Evolutionary conservation across 1,284 basidiomycete genomes (phyloP).

Genomic region (Tylopilus sp.): DNA sequence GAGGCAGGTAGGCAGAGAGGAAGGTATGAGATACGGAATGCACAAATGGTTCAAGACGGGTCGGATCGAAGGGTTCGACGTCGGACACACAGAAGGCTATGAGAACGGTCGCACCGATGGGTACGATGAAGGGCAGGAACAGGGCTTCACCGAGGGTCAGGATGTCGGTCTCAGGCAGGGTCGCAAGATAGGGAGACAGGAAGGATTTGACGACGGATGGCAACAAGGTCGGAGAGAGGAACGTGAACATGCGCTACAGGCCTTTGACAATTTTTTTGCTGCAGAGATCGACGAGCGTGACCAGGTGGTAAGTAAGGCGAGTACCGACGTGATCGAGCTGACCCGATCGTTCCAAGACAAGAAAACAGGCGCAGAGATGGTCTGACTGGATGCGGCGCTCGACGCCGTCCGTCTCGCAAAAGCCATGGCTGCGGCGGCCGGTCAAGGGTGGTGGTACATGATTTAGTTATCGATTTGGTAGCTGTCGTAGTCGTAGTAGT

Average conservation of each 20-base stretch:
- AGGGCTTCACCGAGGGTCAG: conserved; percentile 40
- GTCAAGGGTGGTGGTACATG: conserved; percentile 7
- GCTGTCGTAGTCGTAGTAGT: too few relatives aligned
- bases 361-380: conserved; percentile 27
- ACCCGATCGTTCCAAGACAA: conserved; percentile 12
- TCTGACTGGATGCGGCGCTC: conserved; percentile 31
- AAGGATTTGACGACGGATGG: conserved; percentile 40
- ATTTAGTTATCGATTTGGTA: not conserved
- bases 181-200: conserved; percentile 41
- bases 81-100: conserved; percentile 40
- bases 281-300: conserved; percentile 39
- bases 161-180: conserved; percentile 44
- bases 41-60: conserved; percentile 41
- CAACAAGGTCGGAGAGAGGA: conserved; percentile 42
- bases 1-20: conserved; percentile 44
- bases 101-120: conserved; percentile 48
- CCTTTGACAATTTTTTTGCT: conserved; percentile 52
- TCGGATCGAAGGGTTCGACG: conserved; percentile 42
- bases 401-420: not conserved
- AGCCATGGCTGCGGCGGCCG: conserved; percentile 24
- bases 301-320: conserved; percentile 26
- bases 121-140: conserved; percentile 41
- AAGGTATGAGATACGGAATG: conserved; percentile 38
- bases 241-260: conserved; percentile 47
- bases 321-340: conserved; percentile 1